Conservation (phyloP, 805 yeast species). For the Candida broadrunensis region DNA sequence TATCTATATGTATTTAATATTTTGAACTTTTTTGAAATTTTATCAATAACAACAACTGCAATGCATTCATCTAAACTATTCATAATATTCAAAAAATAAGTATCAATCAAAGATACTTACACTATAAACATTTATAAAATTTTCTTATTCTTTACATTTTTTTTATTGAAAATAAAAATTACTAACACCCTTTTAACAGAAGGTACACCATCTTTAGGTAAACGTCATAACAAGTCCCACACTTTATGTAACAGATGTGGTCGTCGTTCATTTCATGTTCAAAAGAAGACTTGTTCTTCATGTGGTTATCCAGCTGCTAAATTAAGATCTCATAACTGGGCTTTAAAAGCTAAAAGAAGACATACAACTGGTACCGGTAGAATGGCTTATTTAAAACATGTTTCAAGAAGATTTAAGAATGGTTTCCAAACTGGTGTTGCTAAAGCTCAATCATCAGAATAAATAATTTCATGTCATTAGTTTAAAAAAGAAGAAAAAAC, state of each 20-base stretch:
- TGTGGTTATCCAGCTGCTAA: conserved; percentile 99
- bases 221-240: conserved; percentile 99
- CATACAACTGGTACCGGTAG: conserved; percentile 99
- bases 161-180: conserved; percentile 1
- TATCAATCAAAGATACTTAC: no score
- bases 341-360: conserved; percentile 98
- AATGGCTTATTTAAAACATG: conserved; percentile 96
- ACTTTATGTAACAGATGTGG: conserved; percentile 99
- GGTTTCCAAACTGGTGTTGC: conserved; percentile 92
- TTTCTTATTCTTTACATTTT: no score
- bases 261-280: conserved; percentile 97
- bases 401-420: conserved; percentile 97
- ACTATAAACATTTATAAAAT: no score
- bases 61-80: no score
- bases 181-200: conserved; percentile 42
- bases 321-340: conserved; percentile 99
- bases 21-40: no score
- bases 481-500: no score
- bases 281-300: conserved; percentile 97
- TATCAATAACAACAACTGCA: no score
- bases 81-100: no score
- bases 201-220: conserved; percentile 99
- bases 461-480: no score
- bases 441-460: conserved; percentile 56
- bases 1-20: no score